These are phyloP conservation scores for Furcasterigmium furcatum DNA, from an alignment of 2,329 filamentous ascomycete genomes.

Conservation along the genomic window DNA sequence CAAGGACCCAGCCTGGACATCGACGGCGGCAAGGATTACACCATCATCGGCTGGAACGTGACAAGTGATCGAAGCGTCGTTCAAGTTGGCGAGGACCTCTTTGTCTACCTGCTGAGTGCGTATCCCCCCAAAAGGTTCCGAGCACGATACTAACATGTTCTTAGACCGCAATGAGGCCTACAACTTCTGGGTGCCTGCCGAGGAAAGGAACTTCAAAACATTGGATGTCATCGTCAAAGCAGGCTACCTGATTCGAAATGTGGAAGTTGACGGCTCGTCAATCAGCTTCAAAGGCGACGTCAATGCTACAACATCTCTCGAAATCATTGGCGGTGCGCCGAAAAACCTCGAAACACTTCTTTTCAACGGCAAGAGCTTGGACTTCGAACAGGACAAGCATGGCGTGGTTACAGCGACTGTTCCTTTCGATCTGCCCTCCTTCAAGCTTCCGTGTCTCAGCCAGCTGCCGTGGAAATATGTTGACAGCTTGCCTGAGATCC, in stretches of 20 bases:
- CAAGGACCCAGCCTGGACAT: constrained; percentile 8
- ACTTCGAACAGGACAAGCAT: constrained; percentile 10
- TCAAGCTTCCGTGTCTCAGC: constrained; percentile 9
- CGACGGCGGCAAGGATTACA: constrained; percentile 8
- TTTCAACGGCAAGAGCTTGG: constrained; percentile 13
- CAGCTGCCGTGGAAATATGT: constrained; percentile 11
- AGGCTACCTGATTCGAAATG: constrained; percentile 17
- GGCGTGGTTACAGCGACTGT: constrained; percentile 15
- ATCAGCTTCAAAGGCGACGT: constrained; percentile 18
- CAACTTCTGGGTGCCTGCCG: constrained; percentile 18
- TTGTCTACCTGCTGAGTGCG: constrained; percentile 24
- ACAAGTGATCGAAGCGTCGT: constrained; percentile 11
- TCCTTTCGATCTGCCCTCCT: constrained; percentile 10
- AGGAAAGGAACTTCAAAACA: constrained; percentile 10
- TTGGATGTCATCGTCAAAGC: constrained; percentile 17
- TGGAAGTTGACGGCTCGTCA: constrained; percentile 9
- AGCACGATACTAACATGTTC: neutral
- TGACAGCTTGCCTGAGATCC: constrained; percentile 17
- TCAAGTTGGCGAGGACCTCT: constrained; percentile 6
- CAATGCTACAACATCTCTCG: constrained; percentile 15
- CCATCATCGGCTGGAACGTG: constrained; percentile 10
- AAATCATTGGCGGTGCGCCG: constrained; percentile 17
- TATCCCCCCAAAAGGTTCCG: neutral
- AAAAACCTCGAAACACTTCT: constrained; percentile 8
- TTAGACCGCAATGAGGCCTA: constrained; percentile 18